Base-by-base conservation (phyloP, 2,329 filamentous ascomycete species). In the Scorias spongiosa region DNA sequence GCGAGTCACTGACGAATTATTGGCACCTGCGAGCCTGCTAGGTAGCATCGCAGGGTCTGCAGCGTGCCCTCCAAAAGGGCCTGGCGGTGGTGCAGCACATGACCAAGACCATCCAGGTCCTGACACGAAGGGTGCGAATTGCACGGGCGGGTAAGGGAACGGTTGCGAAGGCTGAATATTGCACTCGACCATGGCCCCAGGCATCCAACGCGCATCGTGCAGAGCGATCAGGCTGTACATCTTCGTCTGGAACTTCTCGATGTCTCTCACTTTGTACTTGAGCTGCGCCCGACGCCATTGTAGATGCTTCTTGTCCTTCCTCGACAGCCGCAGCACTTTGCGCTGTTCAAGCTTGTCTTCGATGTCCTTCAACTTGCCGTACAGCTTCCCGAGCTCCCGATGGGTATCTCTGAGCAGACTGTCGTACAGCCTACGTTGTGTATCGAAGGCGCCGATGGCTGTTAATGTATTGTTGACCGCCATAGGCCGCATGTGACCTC, bases 291-390 rank as follows among this genome's bases (percentile, higher is more conserved):
- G 49, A 30, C 49, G 45, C 47, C 54, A 57, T 42, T 57, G 53
- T 42, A 53, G 45, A 40, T 53, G 56, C 47, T 58, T 59, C 46
- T 53, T 53, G 40, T 53, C 49, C 34, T 49, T 49, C 36, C 57
- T 48, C 2, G 48, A 50, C 17, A 57, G 48, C 15, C 46, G 40
- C 41, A 48, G 42, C 32, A 51, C 49, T 39, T 54, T 39, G 29
- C 52, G 47, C 37, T 52, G 48, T 10, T 46, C 48, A 7, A 56
- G 50, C 17, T 46, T 44, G 17, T 40, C 42, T 39, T 59, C 54
- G 30, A 49, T 45, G 26, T 47, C 50, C 2, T 51, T 51, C 20
- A 57, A 48, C 46, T 54, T 57, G 34, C 48, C 51, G 44, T 56
- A 58, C 9, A 54, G 49, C 39, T 54, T 57, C 47, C 53, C 51